Conservation (phyloP, 2,329 filamentous ascomycete species). For the Zymoseptoria ardabiliae region DNA sequence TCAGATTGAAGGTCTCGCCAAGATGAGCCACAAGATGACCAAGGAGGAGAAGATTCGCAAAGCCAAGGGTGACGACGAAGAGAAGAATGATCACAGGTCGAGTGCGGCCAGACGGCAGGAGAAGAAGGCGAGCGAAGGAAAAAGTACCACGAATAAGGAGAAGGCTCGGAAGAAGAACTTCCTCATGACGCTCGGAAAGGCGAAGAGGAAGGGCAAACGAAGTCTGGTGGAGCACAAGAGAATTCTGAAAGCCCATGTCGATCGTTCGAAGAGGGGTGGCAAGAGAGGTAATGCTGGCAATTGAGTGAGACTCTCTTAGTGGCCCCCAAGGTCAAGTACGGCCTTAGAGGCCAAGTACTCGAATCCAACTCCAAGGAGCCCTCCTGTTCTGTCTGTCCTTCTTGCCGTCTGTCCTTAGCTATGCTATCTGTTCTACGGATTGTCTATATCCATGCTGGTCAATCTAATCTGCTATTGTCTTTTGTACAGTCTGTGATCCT, state of each 20-base stretch:
- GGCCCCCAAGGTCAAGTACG: no score
- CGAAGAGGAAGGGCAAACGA: conserved; percentile 89
- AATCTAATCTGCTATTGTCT: background rate
- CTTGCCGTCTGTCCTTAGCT: no score
- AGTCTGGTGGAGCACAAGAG: conserved; percentile 80
- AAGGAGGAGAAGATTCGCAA: conserved; percentile 83
- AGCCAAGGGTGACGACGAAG: conserved; percentile 69
- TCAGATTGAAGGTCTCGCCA: conserved; percentile 81
- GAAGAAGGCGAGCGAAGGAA: conserved; percentile 81
- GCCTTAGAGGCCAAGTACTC: no score
- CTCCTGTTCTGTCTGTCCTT: no score
- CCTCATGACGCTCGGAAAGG: conserved; percentile 94
- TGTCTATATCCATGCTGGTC: no score
- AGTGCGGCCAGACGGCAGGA: conserved; percentile 77
- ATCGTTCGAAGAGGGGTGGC: conserved; percentile 76
- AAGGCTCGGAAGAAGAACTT: conserved; percentile 98
- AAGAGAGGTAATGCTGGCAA: conserved; percentile 58
- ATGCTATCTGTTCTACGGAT: no score
- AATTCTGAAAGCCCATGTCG: conserved; percentile 72
- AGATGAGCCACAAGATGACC: conserved; percentile 69
- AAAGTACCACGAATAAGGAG: conserved; percentile 95
- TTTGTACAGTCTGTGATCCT: background rate
- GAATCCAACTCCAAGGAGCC: no score
- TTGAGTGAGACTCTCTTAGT: background rate
- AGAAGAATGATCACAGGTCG: conserved; percentile 63